Conservation (phyloP, 208 protist species). For the Naegleria gruberi region DNA sequence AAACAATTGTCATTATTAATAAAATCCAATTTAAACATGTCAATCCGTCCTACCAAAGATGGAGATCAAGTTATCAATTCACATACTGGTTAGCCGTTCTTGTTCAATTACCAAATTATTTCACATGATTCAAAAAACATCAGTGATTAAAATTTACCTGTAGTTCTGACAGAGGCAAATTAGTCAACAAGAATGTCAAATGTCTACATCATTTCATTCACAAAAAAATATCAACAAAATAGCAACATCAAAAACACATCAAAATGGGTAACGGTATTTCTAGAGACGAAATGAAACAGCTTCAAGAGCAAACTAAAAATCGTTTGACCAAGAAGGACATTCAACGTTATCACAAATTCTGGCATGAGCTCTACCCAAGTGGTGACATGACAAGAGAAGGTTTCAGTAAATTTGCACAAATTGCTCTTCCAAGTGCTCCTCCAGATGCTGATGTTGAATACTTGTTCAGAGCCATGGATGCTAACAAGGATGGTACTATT, state of each 20-base stretch:
- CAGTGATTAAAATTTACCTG: too few species aligned
- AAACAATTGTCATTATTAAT: too few species aligned
- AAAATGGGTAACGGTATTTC: neutral
- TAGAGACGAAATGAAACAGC: neutral
- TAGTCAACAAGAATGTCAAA: too few species aligned
- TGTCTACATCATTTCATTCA: too few species aligned
- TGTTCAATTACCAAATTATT: too few species aligned
- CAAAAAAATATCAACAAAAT: too few species aligned
- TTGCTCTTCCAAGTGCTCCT: neutral
- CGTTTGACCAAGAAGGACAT: slow-evolving; percentile 1
- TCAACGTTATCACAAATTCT: slow-evolving; percentile 12
- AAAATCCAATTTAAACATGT: too few species aligned
- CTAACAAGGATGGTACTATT: slow-evolving; percentile 14
- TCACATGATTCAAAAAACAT: too few species aligned
- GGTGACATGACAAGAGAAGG: slow-evolving; percentile 8
- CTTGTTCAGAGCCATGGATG: slow-evolving; percentile 10
- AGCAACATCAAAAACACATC: neutral
- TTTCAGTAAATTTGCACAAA: neutral
- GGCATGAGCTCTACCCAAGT: neutral
- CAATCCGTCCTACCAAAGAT: too few species aligned
- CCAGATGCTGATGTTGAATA: slow-evolving; percentile 13
- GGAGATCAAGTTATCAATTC: too few species aligned
- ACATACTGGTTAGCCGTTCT: too few species aligned
- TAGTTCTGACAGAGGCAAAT: too few species aligned
- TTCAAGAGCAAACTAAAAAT: slow-evolving; percentile 7